Evolutionary conservation across 805 yeast species (phyloP).

Genomic region (Sugiyamaella floridensis): DNA sequence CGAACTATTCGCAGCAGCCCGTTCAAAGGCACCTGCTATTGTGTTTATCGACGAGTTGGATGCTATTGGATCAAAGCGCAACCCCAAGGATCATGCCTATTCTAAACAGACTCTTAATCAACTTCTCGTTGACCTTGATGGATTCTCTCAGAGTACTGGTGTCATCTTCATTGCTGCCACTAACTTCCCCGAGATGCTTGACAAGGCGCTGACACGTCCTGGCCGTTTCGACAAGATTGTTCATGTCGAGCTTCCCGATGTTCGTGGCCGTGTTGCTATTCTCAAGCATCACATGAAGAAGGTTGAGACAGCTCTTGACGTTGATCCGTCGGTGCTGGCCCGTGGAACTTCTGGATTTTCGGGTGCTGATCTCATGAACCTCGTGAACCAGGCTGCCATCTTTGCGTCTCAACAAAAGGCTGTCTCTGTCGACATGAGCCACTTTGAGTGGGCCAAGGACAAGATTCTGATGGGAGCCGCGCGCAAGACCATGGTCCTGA

Average conservation of each 20-base stretch:
- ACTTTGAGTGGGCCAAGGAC: constrained; percentile 98
- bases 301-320: constrained; percentile 76
- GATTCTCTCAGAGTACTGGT: constrained; percentile 81
- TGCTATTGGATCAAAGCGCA: constrained; percentile 97
- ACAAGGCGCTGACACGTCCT: constrained; percentile 95
- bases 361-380: constrained; percentile 95
- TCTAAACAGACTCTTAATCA: constrained; percentile 97
- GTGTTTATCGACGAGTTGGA: constrained; percentile 96
- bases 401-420: constrained; percentile 93
- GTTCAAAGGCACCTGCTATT: constrained; percentile 93
- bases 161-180: constrained; percentile 97
- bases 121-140: constrained; percentile 91
- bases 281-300: constrained; percentile 85
- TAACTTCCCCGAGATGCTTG: constrained; percentile 93
- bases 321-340: constrained; percentile 84
- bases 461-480: constrained; percentile 98
- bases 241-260: constrained; percentile 93
- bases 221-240: constrained; percentile 97
- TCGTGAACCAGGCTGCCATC: constrained; percentile 97
- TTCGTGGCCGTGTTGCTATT: constrained; percentile 92
- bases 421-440: constrained; percentile 78
- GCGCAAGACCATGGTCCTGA: constrained; percentile 92
- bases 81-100: constrained; percentile 96
- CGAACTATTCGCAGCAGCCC: constrained; percentile 86
- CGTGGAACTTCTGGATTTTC: constrained; percentile 96